Evolutionary conservation across 1,139 yeast genomes (phyloP), one percentile per base, ranked within the genome.

Genomic region (Schwanniomyces etchellsii): DNA sequence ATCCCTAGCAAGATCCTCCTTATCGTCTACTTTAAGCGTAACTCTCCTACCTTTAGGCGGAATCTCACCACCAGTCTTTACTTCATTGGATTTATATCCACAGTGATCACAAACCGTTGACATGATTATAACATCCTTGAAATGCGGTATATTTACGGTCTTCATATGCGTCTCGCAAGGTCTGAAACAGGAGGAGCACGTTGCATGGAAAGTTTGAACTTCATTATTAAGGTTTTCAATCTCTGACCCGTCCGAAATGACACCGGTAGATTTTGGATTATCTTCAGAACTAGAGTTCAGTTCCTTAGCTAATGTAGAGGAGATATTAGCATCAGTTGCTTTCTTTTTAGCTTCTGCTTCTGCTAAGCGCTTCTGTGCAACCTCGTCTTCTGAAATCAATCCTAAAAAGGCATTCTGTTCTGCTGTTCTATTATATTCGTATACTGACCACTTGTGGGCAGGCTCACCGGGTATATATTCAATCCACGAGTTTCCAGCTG

Each of bases 401-500:
- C 98, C 98, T 34, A 93, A 74, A 37, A 70, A 74, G 24, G 82
- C 86, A 50, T 86, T 84, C 55, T 93, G 97, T 44, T 86, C 95
- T 24, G 86, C 86, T 3, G 94, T 74, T 60, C 99, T 74, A 46
- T 73, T 62, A 56, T 91, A 91, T 46, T 88, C 93, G 27, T 71
- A 68, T 60, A 79, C 82, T 17, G 94, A 73, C 96, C 97, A 89
- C 52, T 88, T 86, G 57, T 86, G 95, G 32, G 83, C 65, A 9
- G 95, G 72, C 53, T 89, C 96, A 34, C 84, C 89, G 14, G 97
- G 97, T 35, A 74, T 60, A 51, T 74, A 88, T 53, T 88, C 96
- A 34, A 93, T 80, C 95, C 96, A 93, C 2, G 97, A 89, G 60
- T 93, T 91, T 14, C 99, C 99, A 1, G 96, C 76, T 20, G 98